phyloP scores from a whole-genome alignment of 176 grass and related monocot species.

The Musa itinerans region DNA sequence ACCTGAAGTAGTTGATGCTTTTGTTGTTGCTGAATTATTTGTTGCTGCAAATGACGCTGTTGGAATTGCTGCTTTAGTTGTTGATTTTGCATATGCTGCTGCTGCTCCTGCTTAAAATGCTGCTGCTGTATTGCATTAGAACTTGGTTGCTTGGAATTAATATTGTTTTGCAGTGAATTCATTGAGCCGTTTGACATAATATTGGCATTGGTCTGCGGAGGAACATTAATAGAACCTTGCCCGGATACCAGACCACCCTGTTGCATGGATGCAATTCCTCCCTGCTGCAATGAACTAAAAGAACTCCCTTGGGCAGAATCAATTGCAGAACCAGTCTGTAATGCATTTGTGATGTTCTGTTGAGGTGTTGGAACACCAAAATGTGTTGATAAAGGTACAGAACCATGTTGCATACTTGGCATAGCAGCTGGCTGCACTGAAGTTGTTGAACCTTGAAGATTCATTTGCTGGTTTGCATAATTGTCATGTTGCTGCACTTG shows the following conservation, averaged over 20 bases:
- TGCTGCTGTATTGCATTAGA: slow-evolving; percentile 46
- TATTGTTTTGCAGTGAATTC: slow-evolving; percentile 48
- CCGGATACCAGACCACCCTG: slow-evolving; percentile 10
- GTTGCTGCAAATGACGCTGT: slow-evolving; percentile 18
- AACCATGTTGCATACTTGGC: slow-evolving; percentile 46
- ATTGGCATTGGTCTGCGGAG: slow-evolving; percentile 45
- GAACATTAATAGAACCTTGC: slow-evolving; percentile 24
- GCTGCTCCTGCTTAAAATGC: slow-evolving; percentile 39
- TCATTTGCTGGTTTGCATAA: slow-evolving; percentile 56
- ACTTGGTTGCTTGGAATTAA: slow-evolving; percentile 51
- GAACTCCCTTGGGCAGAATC: slow-evolving; percentile 39
- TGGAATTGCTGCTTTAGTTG: slow-evolving; percentile 47
- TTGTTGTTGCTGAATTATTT: slow-evolving; percentile 43
- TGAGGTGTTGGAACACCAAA: slow-evolving; percentile 54
- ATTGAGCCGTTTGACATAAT: slow-evolving; percentile 45
- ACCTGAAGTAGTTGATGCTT: slow-evolving; percentile 47
- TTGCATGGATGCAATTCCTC: slow-evolving; percentile 36
- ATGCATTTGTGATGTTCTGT: slow-evolving; percentile 55
- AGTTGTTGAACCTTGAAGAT: slow-evolving; percentile 31
- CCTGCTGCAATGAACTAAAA: slow-evolving; percentile 66
- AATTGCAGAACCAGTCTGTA: slow-evolving; percentile 43
- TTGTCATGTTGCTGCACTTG: slow-evolving; percentile 52
- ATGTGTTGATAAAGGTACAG: slow-evolving; percentile 44
- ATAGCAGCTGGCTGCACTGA: slow-evolving; percentile 39
- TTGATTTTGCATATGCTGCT: slow-evolving; percentile 48